phyloP scores from a whole-genome alignment of 352 stramenopile genomes.

The Phytophthora podocarpi region DNA sequence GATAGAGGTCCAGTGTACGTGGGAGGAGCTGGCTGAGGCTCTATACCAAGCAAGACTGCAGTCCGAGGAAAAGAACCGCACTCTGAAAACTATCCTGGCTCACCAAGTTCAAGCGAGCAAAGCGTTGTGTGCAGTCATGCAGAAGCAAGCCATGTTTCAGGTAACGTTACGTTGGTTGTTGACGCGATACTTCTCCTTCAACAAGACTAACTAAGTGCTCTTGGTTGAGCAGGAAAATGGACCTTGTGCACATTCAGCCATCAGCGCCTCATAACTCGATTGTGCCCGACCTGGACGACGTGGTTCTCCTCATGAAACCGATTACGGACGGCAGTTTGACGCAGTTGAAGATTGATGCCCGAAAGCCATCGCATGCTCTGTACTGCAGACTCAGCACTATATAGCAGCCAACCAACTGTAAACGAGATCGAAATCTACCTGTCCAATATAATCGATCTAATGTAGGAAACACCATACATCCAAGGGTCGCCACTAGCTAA shows the following conservation, averaged over 20 bases:
- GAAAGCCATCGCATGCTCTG: no score
- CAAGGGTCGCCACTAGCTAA: conserved; percentile 18
- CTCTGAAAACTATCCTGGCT: conserved; percentile 1
- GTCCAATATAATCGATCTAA: conserved; percentile 17
- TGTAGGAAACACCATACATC: conserved; percentile 24
- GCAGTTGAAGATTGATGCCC: no score
- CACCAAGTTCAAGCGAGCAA: not conserved
- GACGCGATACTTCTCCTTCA: no score
- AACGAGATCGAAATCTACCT: no score
- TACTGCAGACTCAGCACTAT: no score
- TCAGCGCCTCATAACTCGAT: not conserved
- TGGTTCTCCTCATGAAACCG: no score
- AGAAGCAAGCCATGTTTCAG: not conserved
- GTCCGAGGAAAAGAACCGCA: conserved; percentile 10
- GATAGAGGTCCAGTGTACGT: not conserved
- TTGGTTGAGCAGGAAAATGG: no score
- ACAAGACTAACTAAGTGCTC: no score
- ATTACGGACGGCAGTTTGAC: no score
- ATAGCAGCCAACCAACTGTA: no score
- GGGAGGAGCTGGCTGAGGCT: not conserved
- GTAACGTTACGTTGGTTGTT: no score
- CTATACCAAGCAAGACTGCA: conserved; percentile 4
- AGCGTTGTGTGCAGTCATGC: not conserved
- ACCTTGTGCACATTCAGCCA: not conserved
- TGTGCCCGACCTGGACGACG: no score